Percentiles rank a stretch among this genome's conserved stretches.
Evolutionary conservation across 2,329 filamentous ascomycete genomes (phyloP).

Genomic region (Teratosphaeriaceae sp.): DNA sequence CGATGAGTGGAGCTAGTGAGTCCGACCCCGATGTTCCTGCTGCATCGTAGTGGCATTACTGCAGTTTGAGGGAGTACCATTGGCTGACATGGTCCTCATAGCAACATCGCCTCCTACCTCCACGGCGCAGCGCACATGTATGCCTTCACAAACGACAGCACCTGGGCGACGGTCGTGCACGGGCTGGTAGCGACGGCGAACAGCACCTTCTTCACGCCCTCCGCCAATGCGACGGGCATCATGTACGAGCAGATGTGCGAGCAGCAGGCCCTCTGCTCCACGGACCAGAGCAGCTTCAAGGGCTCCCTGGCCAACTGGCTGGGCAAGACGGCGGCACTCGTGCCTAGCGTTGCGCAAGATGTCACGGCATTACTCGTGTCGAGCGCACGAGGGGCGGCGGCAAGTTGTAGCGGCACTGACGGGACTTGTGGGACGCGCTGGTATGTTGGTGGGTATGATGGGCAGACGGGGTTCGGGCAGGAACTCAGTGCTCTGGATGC

Average conservation of each 20-base stretch:
- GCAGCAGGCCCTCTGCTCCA: conserved; percentile 31
- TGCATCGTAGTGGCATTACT: too few relatives aligned
- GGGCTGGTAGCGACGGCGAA: conserved; percentile 22
- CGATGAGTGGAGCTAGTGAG: conserved; percentile 27
- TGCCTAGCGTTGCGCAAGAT: conserved; percentile 44
- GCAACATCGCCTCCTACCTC: conserved; percentile 38
- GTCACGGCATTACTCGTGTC: conserved; percentile 47
- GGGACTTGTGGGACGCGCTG: conserved; percentile 41
- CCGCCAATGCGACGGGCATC: conserved; percentile 34
- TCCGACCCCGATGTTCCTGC: not conserved
- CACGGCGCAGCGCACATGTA: conserved; percentile 42
- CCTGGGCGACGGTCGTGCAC: conserved; percentile 14
- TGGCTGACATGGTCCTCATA: not conserved
- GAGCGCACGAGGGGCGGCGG: conserved; percentile 49
- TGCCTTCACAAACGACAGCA: conserved; percentile 13
- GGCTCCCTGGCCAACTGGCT: conserved; percentile 36
- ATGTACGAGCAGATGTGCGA: conserved; percentile 33
- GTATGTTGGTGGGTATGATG: conserved; percentile 37
- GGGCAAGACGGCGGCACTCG: conserved; percentile 4
- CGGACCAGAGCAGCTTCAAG: conserved; percentile 37
- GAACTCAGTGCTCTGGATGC: conserved; percentile 51
- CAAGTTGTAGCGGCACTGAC: conserved; percentile 46
- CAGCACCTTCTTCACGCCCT: conserved; percentile 32
- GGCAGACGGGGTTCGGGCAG: conserved; percentile 46
- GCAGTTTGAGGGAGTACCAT: too few relatives aligned